Percentiles rank a stretch among this genome's conserved stretches.
phyloP scores from a whole-genome alignment of 2,329 filamentous ascomycete genomes.

The Colletotrichum filicis region DNA sequence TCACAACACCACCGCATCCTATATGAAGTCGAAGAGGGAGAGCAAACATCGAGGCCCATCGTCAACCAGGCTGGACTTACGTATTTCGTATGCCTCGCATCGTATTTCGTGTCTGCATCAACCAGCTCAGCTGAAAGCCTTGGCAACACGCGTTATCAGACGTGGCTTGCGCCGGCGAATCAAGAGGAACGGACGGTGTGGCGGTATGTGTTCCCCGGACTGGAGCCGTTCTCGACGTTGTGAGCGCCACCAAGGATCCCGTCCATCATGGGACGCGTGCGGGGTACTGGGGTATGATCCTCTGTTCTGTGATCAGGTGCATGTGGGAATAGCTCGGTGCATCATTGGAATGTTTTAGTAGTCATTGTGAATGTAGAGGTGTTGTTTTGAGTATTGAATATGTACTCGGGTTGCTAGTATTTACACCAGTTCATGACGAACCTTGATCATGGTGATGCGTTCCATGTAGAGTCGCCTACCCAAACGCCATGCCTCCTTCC shows the following conservation, averaged over 20 bases:
- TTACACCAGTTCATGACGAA: background rate
- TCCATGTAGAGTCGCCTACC: background rate
- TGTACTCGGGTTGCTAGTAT: background rate
- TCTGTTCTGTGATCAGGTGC: background rate
- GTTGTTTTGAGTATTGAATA: background rate
- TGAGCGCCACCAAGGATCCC: constrained; percentile 2
- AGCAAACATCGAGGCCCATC: background rate
- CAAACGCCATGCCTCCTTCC: constrained; percentile 12
- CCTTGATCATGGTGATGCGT: constrained; percentile 6
- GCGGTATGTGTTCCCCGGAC: background rate
- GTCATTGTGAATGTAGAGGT: background rate
- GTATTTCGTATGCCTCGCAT: background rate
- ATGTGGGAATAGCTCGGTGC: background rate
- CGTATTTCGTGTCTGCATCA: constrained; percentile 27
- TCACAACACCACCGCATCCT: background rate
- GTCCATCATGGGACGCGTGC: constrained; percentile 29
- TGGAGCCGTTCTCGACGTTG: background rate
- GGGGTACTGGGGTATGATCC: constrained; percentile 26
- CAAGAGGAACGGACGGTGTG: background rate
- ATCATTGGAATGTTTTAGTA: background rate
- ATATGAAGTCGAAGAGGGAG: background rate
- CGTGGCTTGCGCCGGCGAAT: background rate
- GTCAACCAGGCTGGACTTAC: background rate
- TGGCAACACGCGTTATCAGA: background rate
- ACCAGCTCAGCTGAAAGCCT: background rate